A percentile compares a stretch with the other conserved stretches of the same genome.
Conservation (phyloP, 306 rosid genomes). For the Crotalaria pallida region DNA sequence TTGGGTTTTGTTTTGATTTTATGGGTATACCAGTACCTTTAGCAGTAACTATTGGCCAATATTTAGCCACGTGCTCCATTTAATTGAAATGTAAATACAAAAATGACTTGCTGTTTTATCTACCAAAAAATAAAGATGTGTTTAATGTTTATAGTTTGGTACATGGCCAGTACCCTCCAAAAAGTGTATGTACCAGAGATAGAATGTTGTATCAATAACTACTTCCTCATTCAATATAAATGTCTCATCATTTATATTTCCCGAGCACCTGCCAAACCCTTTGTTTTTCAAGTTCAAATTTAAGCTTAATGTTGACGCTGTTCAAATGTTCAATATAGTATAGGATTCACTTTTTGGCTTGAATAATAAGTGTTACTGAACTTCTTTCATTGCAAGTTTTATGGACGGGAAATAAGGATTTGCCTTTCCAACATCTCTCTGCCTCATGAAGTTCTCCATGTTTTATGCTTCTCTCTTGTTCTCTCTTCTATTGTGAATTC, state of each 20-base stretch:
- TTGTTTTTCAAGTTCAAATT: not conserved
- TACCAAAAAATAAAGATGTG: too few species aligned
- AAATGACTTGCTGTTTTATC: not conserved
- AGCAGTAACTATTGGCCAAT: not conserved
- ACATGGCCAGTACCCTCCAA: not conserved
- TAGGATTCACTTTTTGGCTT: not conserved
- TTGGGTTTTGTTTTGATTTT: not conserved
- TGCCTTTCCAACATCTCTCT: not conserved
- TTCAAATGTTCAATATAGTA: too few species aligned
- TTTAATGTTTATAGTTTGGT: not conserved
- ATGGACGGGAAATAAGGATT: not conserved
- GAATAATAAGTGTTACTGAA: not conserved
- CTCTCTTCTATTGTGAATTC: slow-evolving; percentile 14
- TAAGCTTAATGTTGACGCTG: slow-evolving; percentile 2
- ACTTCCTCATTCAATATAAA: not conserved
- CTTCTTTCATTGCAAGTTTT: slow-evolving; percentile 2
- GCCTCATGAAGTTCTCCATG: not conserved
- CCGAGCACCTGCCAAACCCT: not conserved
- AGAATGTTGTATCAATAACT: not conserved
- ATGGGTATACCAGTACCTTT: not conserved
- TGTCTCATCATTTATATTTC: not conserved
- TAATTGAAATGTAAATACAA: slow-evolving; percentile 1
- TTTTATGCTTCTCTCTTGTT: slow-evolving; percentile 12
- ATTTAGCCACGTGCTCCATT: not conserved
- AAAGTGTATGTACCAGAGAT: not conserved